Percentiles rank a stretch among this genome's conserved stretches.
These are phyloP conservation scores for Alternaria tenuissima DNA, from an alignment of 2,329 filamentous ascomycete genomes.

Conservation along the genomic window DNA sequence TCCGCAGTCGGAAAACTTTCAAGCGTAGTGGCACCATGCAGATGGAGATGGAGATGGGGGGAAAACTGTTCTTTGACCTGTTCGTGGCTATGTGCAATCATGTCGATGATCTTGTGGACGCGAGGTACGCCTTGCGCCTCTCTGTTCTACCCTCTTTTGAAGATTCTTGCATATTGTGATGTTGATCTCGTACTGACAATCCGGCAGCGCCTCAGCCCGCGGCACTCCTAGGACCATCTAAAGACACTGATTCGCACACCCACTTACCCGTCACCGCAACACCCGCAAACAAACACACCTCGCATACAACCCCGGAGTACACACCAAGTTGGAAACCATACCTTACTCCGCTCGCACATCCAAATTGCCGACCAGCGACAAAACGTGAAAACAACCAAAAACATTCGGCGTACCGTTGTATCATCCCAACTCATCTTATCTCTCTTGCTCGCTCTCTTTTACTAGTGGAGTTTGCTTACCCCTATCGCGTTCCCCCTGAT, in stretches of 20 bases:
- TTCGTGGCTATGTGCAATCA: conserved; percentile 99
- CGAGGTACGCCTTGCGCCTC: conserved; percentile 61
- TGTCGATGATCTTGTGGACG: conserved; percentile 92
- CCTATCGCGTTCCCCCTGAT: conserved; percentile 29
- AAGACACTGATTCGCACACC: conserved; percentile 21
- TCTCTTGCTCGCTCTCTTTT: conserved; percentile 23
- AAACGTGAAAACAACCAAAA: conserved; percentile 44
- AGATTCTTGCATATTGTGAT: conserved; percentile 13
- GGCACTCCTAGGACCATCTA: conserved; percentile 41
- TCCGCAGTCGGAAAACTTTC: conserved; percentile 95
- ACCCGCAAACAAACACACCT: conserved; percentile 21
- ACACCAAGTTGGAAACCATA: conserved; percentile 21
- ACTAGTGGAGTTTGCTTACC: conserved; percentile 38
- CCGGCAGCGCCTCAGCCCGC: conserved; percentile 27
- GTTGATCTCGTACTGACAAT: conserved; percentile 20
- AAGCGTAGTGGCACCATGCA: conserved; percentile 99
- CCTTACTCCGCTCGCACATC: conserved; percentile 17
- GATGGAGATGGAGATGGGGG: conserved; percentile 95
- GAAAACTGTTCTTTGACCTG: conserved; percentile 95
- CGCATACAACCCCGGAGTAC: conserved; percentile 25
- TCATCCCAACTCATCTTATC: conserved; percentile 22
- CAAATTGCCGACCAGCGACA: conserved; percentile 38
- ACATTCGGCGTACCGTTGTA: conserved; percentile 44
- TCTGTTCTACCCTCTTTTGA: conserved; percentile 9
- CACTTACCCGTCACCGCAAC: conserved; percentile 25